Conservation (phyloP, 768 basidiomycete species). For the Macrocybe gigantea region DNA sequence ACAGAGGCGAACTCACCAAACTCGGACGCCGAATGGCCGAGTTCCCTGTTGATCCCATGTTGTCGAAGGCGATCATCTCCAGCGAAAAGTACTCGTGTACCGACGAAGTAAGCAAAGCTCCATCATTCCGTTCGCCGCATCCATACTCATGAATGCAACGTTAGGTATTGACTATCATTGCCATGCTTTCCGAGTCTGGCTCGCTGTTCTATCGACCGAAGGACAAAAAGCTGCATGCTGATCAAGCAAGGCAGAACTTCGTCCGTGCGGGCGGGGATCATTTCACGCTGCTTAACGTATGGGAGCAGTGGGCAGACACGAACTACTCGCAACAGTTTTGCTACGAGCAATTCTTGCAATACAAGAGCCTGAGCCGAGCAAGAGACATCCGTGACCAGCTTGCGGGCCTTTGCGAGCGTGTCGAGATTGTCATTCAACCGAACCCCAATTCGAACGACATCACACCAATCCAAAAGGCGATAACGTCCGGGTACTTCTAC, state of each 20-base stretch:
- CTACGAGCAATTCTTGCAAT: slow-evolving; percentile 93
- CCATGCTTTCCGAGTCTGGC: slow-evolving; percentile 94
- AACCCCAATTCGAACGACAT: slow-evolving; percentile 94
- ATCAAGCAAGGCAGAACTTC: slow-evolving; percentile 97
- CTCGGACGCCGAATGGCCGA: slow-evolving; percentile 97
- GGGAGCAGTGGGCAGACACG: slow-evolving; percentile 99
- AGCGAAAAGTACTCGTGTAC: slow-evolving; percentile 93
- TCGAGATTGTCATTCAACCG: slow-evolving; percentile 83
- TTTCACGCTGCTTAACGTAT: slow-evolving; percentile 95
- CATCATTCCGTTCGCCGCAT: neutral
- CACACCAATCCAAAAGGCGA: slow-evolving; percentile 88
- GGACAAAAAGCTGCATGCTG: slow-evolving; percentile 96
- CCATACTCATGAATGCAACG: too few relatives aligned
- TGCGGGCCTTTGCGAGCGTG: slow-evolving; percentile 92
- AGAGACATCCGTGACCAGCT: slow-evolving; percentile 96
- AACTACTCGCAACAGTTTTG: slow-evolving; percentile 97
- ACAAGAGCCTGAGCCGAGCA: slow-evolving; percentile 90
- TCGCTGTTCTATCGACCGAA: slow-evolving; percentile 97
- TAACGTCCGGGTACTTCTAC: slow-evolving; percentile 95
- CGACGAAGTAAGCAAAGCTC: slow-evolving; percentile 64
- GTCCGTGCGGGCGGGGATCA: slow-evolving; percentile 95
- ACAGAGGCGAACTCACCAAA: slow-evolving; percentile 95
- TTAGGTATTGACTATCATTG: slow-evolving; percentile 91
- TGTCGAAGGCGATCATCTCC: slow-evolving; percentile 93
- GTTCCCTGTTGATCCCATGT: slow-evolving; percentile 97